Evolutionary conservation across 441 rosid genomes (phyloP), one percentile per base, ranked within the genome.

Genomic region (Macaranga tanarius): DNA sequence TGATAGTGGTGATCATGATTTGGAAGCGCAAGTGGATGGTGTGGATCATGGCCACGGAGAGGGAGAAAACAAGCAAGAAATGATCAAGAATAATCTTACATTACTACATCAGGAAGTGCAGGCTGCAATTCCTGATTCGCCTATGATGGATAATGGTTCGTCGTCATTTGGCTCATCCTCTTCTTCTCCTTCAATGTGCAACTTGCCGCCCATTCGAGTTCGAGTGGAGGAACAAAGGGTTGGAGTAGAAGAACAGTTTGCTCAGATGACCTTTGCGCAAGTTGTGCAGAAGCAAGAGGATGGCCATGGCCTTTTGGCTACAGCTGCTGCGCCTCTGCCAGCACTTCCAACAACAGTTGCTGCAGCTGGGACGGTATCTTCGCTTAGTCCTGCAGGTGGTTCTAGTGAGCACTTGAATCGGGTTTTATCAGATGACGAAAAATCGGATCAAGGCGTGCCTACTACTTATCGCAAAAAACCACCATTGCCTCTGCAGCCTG

Each of bases 161-260:
- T 84, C 89, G 12, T 91, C 98, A 5, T 88, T 85, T 52, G 96
- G 93, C 31, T 93, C 94, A 1, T 86, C 92, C 67, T 92, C 96
- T 38, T 92, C 99, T 2, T 86, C 93, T 2, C 95, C 95, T 42
- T 92, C 86, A 0, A 77, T 88, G 44, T 87, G 84, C 45, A 86
- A 88, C 76, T 83, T 92, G 69, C 96, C 98, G 0, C 96, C 97
- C 10, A 89, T 90, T 79, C 85, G 91, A 76, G 95, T 94, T 67
- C 95, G 85, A 11, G 86, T 81, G 79, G 85, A 80, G 73, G 92
- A 88, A 78, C 88, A 81, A 67, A 86, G 79, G 58, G 50, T 79
- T 62, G 91, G 92, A 26, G 80, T 83, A 9, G 95, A 92, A 77
- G 97, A 90, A 28, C 97, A 92, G 77, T 84, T 90, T 55, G 87